These are phyloP conservation scores for Lentinula detonsa DNA, from an alignment of 768 basidiomycete species.

Conservation along the genomic window DNA sequence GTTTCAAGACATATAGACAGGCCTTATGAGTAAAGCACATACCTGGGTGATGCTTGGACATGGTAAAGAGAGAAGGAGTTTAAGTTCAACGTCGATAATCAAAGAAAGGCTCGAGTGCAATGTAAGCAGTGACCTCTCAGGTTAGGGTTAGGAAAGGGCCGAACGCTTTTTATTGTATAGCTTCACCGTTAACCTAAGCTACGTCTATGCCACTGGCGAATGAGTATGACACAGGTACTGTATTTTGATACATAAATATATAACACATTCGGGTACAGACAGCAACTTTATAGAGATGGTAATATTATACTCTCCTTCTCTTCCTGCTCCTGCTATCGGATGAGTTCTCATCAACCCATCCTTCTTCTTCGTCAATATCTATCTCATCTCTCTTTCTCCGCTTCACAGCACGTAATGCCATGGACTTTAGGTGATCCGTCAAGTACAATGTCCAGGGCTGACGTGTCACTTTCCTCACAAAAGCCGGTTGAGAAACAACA, in stretches of 20 bases:
- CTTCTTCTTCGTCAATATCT: background rate
- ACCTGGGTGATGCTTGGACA: slow-evolving; percentile 94
- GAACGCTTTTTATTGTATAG: too few species aligned
- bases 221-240: background rate
- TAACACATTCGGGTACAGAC: background rate
- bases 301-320: background rate
- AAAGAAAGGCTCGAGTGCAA: too few species aligned
- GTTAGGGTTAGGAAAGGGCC: too few species aligned
- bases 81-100: too few species aligned
- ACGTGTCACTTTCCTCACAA: background rate
- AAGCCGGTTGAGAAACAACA: background rate
- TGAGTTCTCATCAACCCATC: background rate
- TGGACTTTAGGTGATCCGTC: background rate
- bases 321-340: background rate
- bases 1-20: background rate
- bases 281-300: background rate
- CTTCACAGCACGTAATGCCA: background rate
- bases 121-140: too few species aligned
- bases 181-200: too few species aligned
- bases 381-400: background rate
- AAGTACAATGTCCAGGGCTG: background rate
- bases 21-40: background rate
- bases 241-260: background rate
- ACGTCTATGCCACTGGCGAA: background rate
- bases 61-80: slow-evolving; percentile 18